Conservation (phyloP, 768 basidiomycete species). For the Lactarius trivialis region DNA sequence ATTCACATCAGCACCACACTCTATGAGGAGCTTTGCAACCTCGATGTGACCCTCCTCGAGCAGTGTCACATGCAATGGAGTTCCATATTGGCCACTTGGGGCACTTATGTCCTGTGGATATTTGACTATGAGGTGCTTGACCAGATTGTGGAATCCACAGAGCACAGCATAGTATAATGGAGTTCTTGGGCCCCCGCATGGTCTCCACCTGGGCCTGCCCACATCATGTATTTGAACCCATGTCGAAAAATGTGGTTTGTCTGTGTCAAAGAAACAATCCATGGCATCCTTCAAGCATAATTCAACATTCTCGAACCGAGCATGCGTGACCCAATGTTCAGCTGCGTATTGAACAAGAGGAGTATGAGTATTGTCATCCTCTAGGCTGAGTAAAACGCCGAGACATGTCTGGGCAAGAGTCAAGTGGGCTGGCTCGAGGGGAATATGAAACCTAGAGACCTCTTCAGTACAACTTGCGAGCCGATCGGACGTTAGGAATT, state of each 20-base stretch:
- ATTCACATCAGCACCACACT: not conserved
- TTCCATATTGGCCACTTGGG: not conserved
- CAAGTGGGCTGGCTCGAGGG: not conserved
- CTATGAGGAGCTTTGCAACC: not conserved
- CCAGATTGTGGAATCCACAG: not conserved
- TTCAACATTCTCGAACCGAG: not conserved
- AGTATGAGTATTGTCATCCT: too few species aligned
- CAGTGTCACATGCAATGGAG: not conserved
- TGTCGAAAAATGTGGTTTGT: not conserved
- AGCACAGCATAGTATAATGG: not conserved
- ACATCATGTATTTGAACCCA: not conserved
- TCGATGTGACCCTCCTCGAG: not conserved
- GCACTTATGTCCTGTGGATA: not conserved
- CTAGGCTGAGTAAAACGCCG: not conserved
- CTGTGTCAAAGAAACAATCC: not conserved
- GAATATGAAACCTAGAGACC: not conserved
- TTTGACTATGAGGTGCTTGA: not conserved
- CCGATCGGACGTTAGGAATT: not conserved
- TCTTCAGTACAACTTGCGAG: not conserved
- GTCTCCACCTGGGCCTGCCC: too few species aligned
- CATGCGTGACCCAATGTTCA: not conserved
- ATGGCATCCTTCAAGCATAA: not conserved
- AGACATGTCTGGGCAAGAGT: not conserved
- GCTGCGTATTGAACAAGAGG: not conserved
- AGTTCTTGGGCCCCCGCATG: too few species aligned